Evolutionary conservation across 2,329 filamentous ascomycete genomes (phyloP).

Genomic region (Colletotrichum cereale): DNA sequence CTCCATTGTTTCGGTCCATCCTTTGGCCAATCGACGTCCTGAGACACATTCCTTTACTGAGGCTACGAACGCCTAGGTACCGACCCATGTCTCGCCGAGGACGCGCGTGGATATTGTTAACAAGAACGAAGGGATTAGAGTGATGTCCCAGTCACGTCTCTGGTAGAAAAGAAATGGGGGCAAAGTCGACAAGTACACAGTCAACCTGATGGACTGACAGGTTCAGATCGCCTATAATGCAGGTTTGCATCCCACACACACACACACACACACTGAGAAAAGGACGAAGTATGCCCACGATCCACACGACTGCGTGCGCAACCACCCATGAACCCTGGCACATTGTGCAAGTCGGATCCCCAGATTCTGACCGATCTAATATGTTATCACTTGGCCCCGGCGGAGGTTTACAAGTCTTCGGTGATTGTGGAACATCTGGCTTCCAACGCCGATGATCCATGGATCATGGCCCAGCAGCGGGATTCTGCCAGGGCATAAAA

Average conservation of each 20-base stretch:
- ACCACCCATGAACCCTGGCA: neutral
- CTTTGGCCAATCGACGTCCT: neutral
- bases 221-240: neutral
- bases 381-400: neutral
- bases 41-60: neutral
- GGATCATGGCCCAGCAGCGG: neutral
- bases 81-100: neutral
- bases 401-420: neutral
- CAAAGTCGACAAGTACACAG: neutral
- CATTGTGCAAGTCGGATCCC: neutral
- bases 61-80: neutral
- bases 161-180: neutral
- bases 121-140: neutral
- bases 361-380: slow-evolving; percentile 2
- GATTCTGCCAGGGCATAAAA: slow-evolving; percentile 1
- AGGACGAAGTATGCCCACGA: neutral
- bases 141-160: neutral
- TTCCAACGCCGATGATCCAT: neutral
- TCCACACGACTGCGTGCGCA: neutral
- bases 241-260: neutral
- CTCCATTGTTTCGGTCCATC: neutral
- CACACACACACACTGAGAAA: neutral
- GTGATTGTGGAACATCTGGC: slow-evolving; percentile 2
- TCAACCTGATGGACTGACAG: neutral
- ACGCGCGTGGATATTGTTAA: neutral